Conservation (phyloP, 2,329 filamentous ascomycete genomes). For the Thielaviopsis musarum region DNA sequence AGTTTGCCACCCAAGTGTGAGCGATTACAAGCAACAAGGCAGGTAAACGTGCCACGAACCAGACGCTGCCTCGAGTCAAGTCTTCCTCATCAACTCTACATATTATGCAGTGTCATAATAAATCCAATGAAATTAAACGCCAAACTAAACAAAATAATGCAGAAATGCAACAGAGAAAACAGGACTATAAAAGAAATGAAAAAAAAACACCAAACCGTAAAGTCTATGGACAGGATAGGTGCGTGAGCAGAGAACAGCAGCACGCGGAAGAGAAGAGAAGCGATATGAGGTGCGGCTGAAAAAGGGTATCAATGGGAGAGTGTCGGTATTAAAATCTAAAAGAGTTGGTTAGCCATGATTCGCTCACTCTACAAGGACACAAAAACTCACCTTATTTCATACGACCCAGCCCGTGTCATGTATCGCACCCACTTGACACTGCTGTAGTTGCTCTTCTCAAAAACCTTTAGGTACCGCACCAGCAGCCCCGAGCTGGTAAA, state of each 20-base stretch:
- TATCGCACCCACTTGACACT: constrained; percentile 99
- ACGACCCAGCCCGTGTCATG: constrained; percentile 95
- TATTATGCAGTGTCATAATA: background rate
- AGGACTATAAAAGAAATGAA: background rate
- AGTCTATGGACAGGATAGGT: background rate
- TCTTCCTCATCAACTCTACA: background rate
- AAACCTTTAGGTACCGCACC: constrained; percentile 92
- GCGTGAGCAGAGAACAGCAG: background rate
- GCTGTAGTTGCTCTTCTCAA: constrained; percentile 98
- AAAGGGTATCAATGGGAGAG: constrained; percentile 11
- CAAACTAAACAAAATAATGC: background rate
- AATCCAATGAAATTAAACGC: background rate
- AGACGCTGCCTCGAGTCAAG: background rate
- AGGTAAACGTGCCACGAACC: background rate
- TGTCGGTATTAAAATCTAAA: constrained; percentile 20
- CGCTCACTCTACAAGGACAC: background rate
- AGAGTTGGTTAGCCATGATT: constrained; percentile 10
- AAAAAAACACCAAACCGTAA: constrained; percentile 3
- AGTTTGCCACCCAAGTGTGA: background rate
- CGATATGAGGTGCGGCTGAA: constrained; percentile 7
- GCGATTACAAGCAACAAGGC: background rate
- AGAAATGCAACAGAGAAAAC: background rate
- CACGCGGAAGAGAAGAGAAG: background rate
- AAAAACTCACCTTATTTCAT: constrained; percentile 67
- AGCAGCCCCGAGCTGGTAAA: constrained; percentile 89